A percentile compares a stretch with the other conserved stretches of the same genome.
Conservation (phyloP, 441 rosid genomes). For the Erodium texanum region DNA sequence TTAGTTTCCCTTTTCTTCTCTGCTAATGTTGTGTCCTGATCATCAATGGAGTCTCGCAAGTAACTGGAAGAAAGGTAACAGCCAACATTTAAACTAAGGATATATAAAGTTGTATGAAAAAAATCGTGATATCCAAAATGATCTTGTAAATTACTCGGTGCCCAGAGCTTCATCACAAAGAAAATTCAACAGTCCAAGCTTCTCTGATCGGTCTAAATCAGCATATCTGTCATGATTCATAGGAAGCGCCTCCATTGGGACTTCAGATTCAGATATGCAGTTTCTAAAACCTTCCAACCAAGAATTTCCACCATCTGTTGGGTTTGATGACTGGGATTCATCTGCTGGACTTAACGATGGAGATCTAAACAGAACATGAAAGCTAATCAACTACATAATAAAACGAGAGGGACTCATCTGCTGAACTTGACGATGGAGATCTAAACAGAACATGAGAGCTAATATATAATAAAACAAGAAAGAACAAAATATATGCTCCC, state of each 20-base stretch:
- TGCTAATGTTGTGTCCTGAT: slow-evolving; percentile 31
- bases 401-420: not conserved
- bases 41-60: slow-evolving; percentile 55
- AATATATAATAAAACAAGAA: slow-evolving; percentile 8
- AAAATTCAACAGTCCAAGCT: slow-evolving; percentile 64
- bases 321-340: slow-evolving; percentile 23
- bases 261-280: slow-evolving; percentile 35
- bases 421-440: slow-evolving; percentile 19
- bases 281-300: slow-evolving; percentile 56
- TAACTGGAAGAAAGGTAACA: slow-evolving; percentile 25
- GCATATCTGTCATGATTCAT: slow-evolving; percentile 43
- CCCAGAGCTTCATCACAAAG: slow-evolving; percentile 72
- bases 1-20: slow-evolving; percentile 46
- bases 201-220: slow-evolving; percentile 32
- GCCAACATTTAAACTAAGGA: not conserved
- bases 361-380: slow-evolving; percentile 33
- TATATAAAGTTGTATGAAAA: not conserved
- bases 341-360: slow-evolving; percentile 11
- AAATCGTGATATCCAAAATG: not conserved
- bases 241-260: slow-evolving; percentile 30
- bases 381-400: slow-evolving; percentile 14
- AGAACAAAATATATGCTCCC: not conserved
- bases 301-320: slow-evolving; percentile 30
- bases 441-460: slow-evolving; percentile 29
- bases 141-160: slow-evolving; percentile 45